Base-by-base conservation (phyloP, 306 rosid genomes). In the Castanea sativa region DNA sequence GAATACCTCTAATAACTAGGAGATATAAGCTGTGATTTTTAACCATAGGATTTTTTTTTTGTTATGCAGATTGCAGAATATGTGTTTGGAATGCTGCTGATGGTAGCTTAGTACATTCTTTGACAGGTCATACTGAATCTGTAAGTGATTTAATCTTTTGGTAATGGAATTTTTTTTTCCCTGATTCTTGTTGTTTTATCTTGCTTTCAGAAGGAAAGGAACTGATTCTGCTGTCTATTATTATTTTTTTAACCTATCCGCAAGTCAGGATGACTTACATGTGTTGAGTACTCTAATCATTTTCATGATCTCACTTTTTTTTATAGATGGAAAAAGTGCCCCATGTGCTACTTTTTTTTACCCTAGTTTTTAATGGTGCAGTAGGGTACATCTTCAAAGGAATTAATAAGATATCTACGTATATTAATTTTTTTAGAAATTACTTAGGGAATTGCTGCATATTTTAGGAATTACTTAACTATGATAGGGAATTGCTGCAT, bases 71-170 rank as follows among this genome's bases (percentile, higher is more conserved):
- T 90, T 91, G 97, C 89, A 88, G 98, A 87, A 96, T 93, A 79
- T 96, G 99, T 81, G 99, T 96, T 78, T 96, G 99, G 99, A 96
- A 96, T 89, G 99, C 99, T 72, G 86, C 98, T 79, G 98, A 93
- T 85, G 99, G 99, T 71, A 90, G 99, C 91, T 82, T 96, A 82
- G 99, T 96, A 23, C 97, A 96, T 88, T 96, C 98, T 61, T 84
- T 96, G 88, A 96, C 99, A 13, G 99, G 99, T 53, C 99, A 96
- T 75, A 93, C 91, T 69, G 90, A 90, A 76, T 96, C 99, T 82
- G 99, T 93, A 78, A 86, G 98, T 90, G 57, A 81, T 74, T 79
- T 72, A 74, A 56, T 79, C 80, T 86, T 41, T 80, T 52, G 49
- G 41, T 68, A 74, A 38, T 76, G 30, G 53, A 73, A 78, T n/a